Base-by-base conservation (phyloP, 805 yeast genomes). In the Myxozyma udenii region DNA sequence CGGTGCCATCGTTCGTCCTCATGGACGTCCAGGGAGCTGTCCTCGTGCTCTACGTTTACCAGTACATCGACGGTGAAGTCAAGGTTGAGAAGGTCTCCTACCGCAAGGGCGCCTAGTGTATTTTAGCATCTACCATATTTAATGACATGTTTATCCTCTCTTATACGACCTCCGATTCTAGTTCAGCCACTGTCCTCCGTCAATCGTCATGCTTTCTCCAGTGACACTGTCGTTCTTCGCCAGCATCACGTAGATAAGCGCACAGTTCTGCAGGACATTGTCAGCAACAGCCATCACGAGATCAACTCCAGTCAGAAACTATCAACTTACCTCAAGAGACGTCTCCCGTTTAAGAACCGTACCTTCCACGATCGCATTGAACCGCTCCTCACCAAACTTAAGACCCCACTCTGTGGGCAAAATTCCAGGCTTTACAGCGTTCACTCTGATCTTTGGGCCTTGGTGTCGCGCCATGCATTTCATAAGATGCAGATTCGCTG, bases 1-100 rank as follows among this genome's bases (percentile, higher is more conserved):
- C 78, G n/a, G 77, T 81, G 12, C 96, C 98, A 3, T 86, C 95
- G 48, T 91, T 93, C 67, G 89, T 96, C 63, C 73, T 91, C 28
- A 65, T 91, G 59, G 98, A 93, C 63, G 79, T 89, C n/a, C 87
- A 85, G 63, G 91, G 87, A 0, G 68, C 82, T 0, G 77, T 78
- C 1, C 84, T 95, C 60, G 85, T 90, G 0, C 73, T 90, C 24
- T 93, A 85, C 69, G 85, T 93, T 53, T 93, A 93, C 73, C 85
- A 93, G 9, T 74, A 83, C 62, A 73, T 85, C 37, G 83, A 82
- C 56, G 88, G 83, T 1, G 95, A 88, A 53, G 90, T 93, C 30
- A 87, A 86, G 66, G 96, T 93, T 18, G 97, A 91, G 66, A 89
- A 89, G 69, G 85, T 87, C 41, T 78, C 79, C 24, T 84, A 81